phyloP scores from a whole-genome alignment of 2,329 filamentous ascomycete genomes.

The Fusarium sp. region DNA sequence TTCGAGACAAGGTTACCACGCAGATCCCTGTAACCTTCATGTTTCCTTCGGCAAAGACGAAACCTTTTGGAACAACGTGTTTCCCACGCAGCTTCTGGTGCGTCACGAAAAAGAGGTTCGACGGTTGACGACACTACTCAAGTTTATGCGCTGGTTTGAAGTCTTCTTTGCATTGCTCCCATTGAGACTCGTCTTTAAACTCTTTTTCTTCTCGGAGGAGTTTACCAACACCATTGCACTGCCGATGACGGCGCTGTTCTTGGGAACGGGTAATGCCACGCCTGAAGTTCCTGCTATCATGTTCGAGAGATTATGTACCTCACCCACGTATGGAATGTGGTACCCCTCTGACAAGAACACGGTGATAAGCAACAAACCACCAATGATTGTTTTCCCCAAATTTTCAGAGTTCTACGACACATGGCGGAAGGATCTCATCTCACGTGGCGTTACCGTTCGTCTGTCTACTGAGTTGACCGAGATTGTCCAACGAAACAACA shows the following conservation, averaged over 20 bases:
- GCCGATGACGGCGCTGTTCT: slow-evolving; percentile 30
- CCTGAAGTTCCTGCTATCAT: slow-evolving; percentile 31
- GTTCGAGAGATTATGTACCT: slow-evolving; percentile 33
- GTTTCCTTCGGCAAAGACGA: slow-evolving; percentile 36
- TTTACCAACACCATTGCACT: slow-evolving; percentile 35
- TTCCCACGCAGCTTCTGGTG: slow-evolving; percentile 19
- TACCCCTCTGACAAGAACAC: slow-evolving; percentile 31
- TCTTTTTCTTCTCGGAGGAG: slow-evolving; percentile 31
- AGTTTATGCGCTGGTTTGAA: slow-evolving; percentile 39
- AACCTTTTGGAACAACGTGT: slow-evolving; percentile 33
- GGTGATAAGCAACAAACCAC: slow-evolving; percentile 23
- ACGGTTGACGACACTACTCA: slow-evolving; percentile 27
- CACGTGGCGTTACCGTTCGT: slow-evolving; percentile 23
- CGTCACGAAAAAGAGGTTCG: slow-evolving; percentile 32
- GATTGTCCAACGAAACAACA: slow-evolving; percentile 25
- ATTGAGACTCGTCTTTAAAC: slow-evolving; percentile 18
- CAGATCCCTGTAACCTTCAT: slow-evolving; percentile 29
- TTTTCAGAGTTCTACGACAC: slow-evolving; percentile 34
- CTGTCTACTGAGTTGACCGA: slow-evolving; percentile 26
- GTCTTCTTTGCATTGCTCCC: slow-evolving; percentile 31
- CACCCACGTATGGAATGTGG: slow-evolving; percentile 36
- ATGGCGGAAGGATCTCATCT: slow-evolving; percentile 25
- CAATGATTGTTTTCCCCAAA: slow-evolving; percentile 35
- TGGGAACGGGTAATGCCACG: slow-evolving; percentile 32
- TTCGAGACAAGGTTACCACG: slow-evolving; percentile 29